Evolutionary conservation across 2,329 filamentous ascomycete species (phyloP), one percentile per base, ranked within the genome.

Genomic region (Penicillium sumatraense): DNA sequence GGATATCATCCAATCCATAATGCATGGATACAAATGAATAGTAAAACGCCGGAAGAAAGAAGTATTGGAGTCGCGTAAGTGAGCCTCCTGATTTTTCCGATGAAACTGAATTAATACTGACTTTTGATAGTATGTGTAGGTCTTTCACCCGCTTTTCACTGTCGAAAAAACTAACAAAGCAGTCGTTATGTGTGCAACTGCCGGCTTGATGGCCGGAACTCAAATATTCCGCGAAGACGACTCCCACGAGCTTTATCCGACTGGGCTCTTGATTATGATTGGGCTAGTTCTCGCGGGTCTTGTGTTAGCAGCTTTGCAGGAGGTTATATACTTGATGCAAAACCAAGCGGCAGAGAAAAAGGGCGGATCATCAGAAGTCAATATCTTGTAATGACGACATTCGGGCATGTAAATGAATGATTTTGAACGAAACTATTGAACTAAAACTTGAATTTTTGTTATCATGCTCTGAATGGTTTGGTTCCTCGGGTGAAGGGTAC

Each of bases 1-100:
- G 78, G 81, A 0, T 83, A 83, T 57, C 81, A 83, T 63, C 81
- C 81, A 0, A 73, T 81, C 0, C 80, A 83, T 51, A 83, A 83
- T 64, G 75, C 78, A 0, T 83, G 80, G 81, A 69, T 81, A 16
- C 79, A 82, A 61, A 67, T 83, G 6, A 84, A 83, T 58, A 83
- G 81, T 59, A 70, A 68, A 13, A 77, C 77, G 16, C 62, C 77
- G 0, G 66, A 75, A 4, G 80, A 82, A 63, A 65, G 80, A 50
- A 83, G 78, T 57, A 80, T 83, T 48, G 73, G 70, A 18, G 76
- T 83, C 44, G 80, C 81, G 72, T 80, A 60, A 60, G 78, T 60
- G 66, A 3, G n/a, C 5, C 29, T 31, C 27, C 24, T 27, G 5
- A 5, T 4, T 20, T 27, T n/a, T n/a, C n/a, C n/a, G n/a, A n/a